Percentiles rank a stretch among this genome's conserved stretches.
These are phyloP conservation scores for Fusarium longipes DNA, from an alignment of 2,329 filamentous ascomycete species.

Conservation along the genomic window DNA sequence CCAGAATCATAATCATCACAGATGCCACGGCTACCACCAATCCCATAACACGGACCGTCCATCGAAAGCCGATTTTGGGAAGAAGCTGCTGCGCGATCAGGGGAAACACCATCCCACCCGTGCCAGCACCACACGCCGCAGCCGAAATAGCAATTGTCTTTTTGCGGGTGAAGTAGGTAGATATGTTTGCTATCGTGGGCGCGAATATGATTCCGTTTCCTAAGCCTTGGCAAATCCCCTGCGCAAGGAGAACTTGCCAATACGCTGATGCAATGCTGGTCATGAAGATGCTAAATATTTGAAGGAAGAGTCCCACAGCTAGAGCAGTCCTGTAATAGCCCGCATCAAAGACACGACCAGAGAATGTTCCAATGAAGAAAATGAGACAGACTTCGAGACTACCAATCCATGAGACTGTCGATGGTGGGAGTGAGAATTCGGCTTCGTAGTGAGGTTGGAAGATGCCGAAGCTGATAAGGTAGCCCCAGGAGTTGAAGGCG, in stretches of 20 bases:
- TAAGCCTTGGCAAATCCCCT: constrained; percentile 68
- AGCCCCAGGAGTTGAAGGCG: constrained; percentile 55
- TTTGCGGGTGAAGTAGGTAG: constrained; percentile 71
- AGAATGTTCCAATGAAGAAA: constrained; percentile 55
- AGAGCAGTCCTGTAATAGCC: constrained; percentile 54
- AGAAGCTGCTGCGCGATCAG: constrained; percentile 66
- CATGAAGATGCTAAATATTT: constrained; percentile 59
- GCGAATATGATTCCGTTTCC: constrained; percentile 66
- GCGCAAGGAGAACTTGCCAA: constrained; percentile 62
- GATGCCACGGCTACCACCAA: constrained; percentile 66
- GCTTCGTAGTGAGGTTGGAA: constrained; percentile 55
- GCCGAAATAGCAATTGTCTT: constrained; percentile 70
- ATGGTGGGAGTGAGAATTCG: constrained; percentile 48
- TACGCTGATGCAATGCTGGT: constrained; percentile 57
- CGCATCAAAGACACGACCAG: constrained; percentile 56
- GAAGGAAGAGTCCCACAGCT: constrained; percentile 53
- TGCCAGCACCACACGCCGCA: constrained; percentile 68
- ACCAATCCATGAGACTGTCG: constrained; percentile 61
- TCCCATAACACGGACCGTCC: constrained; percentile 71
- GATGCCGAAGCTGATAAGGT: constrained; percentile 54
- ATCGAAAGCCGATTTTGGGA: constrained; percentile 70
- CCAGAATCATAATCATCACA: constrained; percentile 53
- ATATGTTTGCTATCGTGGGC: constrained; percentile 63
- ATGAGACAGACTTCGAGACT: constrained; percentile 59
- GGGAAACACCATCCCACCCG: constrained; percentile 73